Evolutionary conservation across 2,329 filamentous ascomycete species (phyloP).

Genomic region (Lasiodiplodia sp.): DNA sequence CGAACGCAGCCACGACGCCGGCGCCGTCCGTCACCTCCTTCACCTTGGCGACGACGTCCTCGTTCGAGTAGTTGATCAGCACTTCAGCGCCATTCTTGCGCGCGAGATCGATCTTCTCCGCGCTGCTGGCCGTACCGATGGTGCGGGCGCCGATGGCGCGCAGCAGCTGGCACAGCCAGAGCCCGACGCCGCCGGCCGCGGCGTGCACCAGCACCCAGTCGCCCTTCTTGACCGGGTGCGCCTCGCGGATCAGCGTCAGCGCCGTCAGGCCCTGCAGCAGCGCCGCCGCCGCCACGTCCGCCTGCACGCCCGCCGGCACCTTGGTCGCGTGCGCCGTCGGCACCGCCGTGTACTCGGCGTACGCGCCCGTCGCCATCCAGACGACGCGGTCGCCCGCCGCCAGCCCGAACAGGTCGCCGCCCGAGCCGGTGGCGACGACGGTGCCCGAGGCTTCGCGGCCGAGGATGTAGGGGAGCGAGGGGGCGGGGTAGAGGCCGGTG

Average conservation of each 20-base stretch:
- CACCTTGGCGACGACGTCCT: conserved; percentile 66
- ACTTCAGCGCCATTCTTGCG: conserved; percentile 74
- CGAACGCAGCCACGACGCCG: conserved; percentile 81
- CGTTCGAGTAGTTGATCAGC: conserved; percentile 71
- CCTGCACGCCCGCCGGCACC: conserved; percentile 68
- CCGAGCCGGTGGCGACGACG: conserved; percentile 66
- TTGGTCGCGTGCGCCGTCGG: conserved; percentile 63
- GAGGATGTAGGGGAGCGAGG: conserved; percentile 74
- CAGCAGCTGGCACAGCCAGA: conserved; percentile 78
- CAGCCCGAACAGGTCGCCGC: conserved; percentile 73
- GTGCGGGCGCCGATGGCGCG: conserved; percentile 74
- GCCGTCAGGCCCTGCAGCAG: conserved; percentile 86
- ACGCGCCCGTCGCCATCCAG: conserved; percentile 66
- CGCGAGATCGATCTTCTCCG: conserved; percentile 75
- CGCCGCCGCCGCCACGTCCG: conserved; percentile 70
- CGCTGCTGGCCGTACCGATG: conserved; percentile 79
- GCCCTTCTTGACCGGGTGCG: conserved; percentile 72
- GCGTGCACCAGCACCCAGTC: conserved; percentile 88
- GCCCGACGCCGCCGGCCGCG: conserved; percentile 77
- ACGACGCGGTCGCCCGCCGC: conserved; percentile 74
- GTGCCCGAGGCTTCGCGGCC: conserved; percentile 81
- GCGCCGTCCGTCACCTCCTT: conserved; percentile 73
- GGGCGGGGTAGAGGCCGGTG: conserved; percentile 76
- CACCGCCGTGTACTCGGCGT: conserved; percentile 64
- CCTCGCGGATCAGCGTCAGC: conserved; percentile 78